Evolutionary conservation across 139 green algal species (phyloP), one percentile per base, ranked within the genome.

Genomic region (Volvox reticuliferus): DNA sequence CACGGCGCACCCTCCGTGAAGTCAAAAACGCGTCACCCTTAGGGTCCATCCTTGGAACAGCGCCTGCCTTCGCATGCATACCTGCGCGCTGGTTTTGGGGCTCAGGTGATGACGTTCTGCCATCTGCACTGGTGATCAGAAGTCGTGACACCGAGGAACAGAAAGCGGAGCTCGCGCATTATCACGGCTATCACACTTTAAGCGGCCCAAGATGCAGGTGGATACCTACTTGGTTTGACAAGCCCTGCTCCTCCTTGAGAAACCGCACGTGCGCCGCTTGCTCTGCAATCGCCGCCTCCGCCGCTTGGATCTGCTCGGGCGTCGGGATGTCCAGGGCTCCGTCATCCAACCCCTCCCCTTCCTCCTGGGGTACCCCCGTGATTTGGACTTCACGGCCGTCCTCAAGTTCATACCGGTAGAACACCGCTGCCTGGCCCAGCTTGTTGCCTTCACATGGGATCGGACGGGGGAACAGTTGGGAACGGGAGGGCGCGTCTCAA

Each of bases 351-450:
- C 35, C 69, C 44, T 88, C 90, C 18, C 26, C 76, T n/a, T 79
- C 81, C 0, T 32, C 55, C 82, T 18, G 26, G 5, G 37, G n/a
- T 24, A 22, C 63, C 32, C 36, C 33, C 22, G 33, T 63, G 19
- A 88, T 67, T 30, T 78, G 65, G 1, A 92, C 80, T 19, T 90
- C 55, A 30, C 69, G 88, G 5, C 90, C 93, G 32, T 92, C 90
- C 75, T 94, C 84, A 22, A 88, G 68, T 79, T 94, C 92, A 36
- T 94, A 95, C 69, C 88, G 28, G 35, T 71, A 63, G 82, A 96
- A 94, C n/a, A 96, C 87, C 13, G 80, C 92, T 17, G 91, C 89
- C 80, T 95, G 94, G 0, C 93, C 93, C 71, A 91, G 76, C 79
- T 92, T 89, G 28, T 67, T 88, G 62, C 91, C 93, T 92, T 86